A percentile compares a stretch with the other conserved stretches of the same genome.
These are phyloP conservation scores for Suillus cothurnatus DNA, from an alignment of 768 basidiomycete species.

Conservation along the genomic window DNA sequence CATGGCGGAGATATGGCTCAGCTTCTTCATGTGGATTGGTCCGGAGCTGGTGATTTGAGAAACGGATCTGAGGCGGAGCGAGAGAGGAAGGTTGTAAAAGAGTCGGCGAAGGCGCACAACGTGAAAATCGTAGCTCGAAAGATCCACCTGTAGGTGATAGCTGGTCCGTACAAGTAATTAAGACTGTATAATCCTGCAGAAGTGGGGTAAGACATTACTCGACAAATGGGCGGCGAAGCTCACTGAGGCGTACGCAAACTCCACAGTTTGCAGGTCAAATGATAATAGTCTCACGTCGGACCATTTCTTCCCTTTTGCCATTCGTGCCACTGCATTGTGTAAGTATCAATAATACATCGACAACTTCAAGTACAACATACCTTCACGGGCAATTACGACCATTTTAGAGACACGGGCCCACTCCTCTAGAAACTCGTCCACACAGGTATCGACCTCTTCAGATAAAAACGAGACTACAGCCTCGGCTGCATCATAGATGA, in stretches of 20 bases:
- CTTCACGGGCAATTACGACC: conserved; percentile 90
- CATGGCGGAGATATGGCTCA: conserved; percentile 71
- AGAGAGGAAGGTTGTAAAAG: conserved; percentile 20
- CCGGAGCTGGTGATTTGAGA: conserved; percentile 26
- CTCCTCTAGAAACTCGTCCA: conserved; percentile 88
- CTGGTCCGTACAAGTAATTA: conserved; percentile 79
- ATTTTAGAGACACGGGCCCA: conserved; percentile 94
- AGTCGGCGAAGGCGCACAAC: conserved; percentile 31
- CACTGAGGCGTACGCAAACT: conserved; percentile 78
- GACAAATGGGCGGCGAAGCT: conserved; percentile 14
- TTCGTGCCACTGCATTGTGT: conserved; percentile 65
- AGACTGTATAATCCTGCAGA: conserved; percentile 69
- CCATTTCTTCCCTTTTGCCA: conserved; percentile 75
- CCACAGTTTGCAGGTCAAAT: conserved; percentile 92
- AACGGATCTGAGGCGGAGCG: conserved; percentile 33
- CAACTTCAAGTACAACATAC: conserved; percentile 41
- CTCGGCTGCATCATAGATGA: conserved; percentile 87
- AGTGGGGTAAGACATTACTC: not conserved
- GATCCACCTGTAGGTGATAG: conserved; percentile 67
- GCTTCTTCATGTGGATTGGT: conserved; percentile 79
- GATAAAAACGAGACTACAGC: conserved; percentile 90
- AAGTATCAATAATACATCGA: conserved; percentile 4
- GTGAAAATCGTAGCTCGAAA: conserved; percentile 75
- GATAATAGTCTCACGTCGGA: conserved; percentile 79
- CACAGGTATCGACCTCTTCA: conserved; percentile 84